These are phyloP conservation scores for Fragosphaeria purpurea DNA, from an alignment of 2,329 filamentous ascomycete species.

Conservation along the genomic window DNA sequence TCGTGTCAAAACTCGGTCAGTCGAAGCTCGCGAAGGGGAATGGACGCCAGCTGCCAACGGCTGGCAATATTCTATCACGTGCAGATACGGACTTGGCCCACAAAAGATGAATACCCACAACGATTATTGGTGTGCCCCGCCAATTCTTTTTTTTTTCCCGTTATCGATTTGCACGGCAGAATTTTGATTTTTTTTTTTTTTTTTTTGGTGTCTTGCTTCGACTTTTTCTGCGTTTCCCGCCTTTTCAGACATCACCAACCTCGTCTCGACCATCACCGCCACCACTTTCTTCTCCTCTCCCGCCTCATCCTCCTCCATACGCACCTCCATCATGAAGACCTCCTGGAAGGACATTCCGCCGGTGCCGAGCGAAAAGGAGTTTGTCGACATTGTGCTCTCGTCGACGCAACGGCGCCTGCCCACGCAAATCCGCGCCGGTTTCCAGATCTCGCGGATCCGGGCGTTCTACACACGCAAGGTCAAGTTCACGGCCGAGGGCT, in stretches of 20 bases:
- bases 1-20: no score
- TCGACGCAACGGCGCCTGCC: slow-evolving; percentile 86
- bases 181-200: slow-evolving; percentile 8
- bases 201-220: not conserved
- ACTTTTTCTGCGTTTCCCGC: slow-evolving; percentile 1
- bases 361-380: slow-evolving; percentile 87
- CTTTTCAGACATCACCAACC: not conserved
- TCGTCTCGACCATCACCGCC: not conserved
- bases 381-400: slow-evolving; percentile 93
- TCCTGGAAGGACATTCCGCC: slow-evolving; percentile 66
- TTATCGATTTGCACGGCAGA: slow-evolving; percentile 3
- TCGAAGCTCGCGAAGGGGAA: no score
- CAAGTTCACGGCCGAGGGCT: slow-evolving; percentile 82
- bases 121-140: not conserved
- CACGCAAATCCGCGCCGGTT: slow-evolving; percentile 81
- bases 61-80: no score
- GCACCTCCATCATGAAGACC: slow-evolving; percentile 12
- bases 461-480: slow-evolving; percentile 94
- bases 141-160: slow-evolving; percentile 3
- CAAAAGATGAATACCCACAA: no score
- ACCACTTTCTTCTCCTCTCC: not conserved
- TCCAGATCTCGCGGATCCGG: slow-evolving; percentile 90
- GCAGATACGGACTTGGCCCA: no score
- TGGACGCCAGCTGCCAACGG: not conserved
- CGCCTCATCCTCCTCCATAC: not conserved